A percentile compares a stretch with the other conserved stretches of the same genome.
Conservation (phyloP, 2,329 filamentous ascomycete genomes). For the Nannizzia gypsea region DNA sequence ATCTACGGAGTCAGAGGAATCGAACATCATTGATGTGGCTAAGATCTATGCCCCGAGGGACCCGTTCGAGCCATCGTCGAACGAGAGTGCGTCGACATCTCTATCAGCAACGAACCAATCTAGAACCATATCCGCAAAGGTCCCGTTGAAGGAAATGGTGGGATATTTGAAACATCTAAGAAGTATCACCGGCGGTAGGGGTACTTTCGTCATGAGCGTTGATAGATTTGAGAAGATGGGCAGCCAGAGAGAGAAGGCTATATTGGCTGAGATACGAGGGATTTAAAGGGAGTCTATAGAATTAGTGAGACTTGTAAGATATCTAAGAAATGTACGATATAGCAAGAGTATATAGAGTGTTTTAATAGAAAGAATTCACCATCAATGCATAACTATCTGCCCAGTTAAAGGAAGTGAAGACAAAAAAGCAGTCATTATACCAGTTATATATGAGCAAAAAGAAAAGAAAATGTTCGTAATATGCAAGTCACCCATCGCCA, state of each 20-base stretch:
- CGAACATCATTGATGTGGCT: constrained; percentile 50
- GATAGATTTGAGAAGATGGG: constrained; percentile 60
- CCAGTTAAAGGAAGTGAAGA: background rate
- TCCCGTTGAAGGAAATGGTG: constrained; percentile 93
- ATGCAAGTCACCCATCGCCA: background rate
- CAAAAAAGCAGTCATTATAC: background rate
- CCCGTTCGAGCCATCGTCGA: constrained; percentile 49
- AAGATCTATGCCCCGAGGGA: constrained; percentile 82
- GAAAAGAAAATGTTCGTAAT: background rate
- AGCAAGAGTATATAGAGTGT: background rate
- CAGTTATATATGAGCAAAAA: background rate
- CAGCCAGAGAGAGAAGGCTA: constrained; percentile 46
- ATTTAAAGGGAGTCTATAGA: constrained; percentile 14
- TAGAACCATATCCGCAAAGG: constrained; percentile 64
- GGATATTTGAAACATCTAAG: constrained; percentile 82
- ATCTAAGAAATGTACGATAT: constrained; percentile 4
- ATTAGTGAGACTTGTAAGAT: background rate
- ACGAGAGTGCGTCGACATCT: background rate
- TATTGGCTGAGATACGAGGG: constrained; percentile 37
- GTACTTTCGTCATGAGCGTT: constrained; percentile 63
- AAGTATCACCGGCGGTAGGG: constrained; percentile 75
- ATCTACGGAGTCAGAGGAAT: constrained; percentile 22
- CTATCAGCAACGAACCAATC: constrained; percentile 32
- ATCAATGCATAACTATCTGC: background rate
- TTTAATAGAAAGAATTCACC: background rate